Evolutionary conservation across 2,329 filamentous ascomycete genomes (phyloP).

Genomic region (Penicillium freii): DNA sequence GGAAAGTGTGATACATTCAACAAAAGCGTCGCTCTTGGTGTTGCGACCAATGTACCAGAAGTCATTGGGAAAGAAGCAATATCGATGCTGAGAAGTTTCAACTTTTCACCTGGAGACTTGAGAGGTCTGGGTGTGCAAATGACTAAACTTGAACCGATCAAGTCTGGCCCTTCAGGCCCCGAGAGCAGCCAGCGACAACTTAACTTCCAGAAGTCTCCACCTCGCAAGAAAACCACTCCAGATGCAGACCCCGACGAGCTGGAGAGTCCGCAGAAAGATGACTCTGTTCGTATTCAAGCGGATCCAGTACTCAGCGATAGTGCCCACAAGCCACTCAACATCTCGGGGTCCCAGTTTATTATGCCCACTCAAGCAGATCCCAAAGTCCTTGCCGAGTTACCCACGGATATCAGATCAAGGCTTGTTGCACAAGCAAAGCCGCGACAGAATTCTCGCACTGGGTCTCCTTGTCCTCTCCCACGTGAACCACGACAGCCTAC

Average conservation of each 20-base stretch:
- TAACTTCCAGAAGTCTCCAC: conserved; percentile 59
- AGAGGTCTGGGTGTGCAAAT: conserved; percentile 89
- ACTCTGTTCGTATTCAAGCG: conserved; percentile 30
- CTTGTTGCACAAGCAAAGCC: conserved; percentile 60
- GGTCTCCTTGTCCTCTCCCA: conserved; percentile 38
- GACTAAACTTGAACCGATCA: conserved; percentile 84
- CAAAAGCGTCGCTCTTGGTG: conserved; percentile 78
- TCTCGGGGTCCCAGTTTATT: conserved; percentile 86
- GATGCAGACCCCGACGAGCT: conserved; percentile 51
- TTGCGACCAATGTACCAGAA: conserved; percentile 74
- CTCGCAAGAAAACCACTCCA: conserved; percentile 25
- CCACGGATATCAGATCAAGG: conserved; percentile 74
- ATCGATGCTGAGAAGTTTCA: conserved; percentile 76
- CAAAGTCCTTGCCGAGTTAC: conserved; percentile 77
- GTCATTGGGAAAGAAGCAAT: conserved; percentile 77
- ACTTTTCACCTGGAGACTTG: conserved; percentile 87
- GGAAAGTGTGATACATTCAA: conserved; percentile 94
- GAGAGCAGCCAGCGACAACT: conserved; percentile 79
- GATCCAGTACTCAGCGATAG: conserved; percentile 36
- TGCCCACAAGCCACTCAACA: conserved; percentile 67
- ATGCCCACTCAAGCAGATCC: conserved; percentile 79
- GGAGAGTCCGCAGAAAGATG: conserved; percentile 42
- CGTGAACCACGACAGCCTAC: conserved; percentile 19
- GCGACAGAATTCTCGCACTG: conserved; percentile 20
- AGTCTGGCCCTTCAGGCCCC: conserved; percentile 48